Conservation (phyloP, 2,329 filamentous ascomycete species). For the Sporothrix humicola region DNA sequence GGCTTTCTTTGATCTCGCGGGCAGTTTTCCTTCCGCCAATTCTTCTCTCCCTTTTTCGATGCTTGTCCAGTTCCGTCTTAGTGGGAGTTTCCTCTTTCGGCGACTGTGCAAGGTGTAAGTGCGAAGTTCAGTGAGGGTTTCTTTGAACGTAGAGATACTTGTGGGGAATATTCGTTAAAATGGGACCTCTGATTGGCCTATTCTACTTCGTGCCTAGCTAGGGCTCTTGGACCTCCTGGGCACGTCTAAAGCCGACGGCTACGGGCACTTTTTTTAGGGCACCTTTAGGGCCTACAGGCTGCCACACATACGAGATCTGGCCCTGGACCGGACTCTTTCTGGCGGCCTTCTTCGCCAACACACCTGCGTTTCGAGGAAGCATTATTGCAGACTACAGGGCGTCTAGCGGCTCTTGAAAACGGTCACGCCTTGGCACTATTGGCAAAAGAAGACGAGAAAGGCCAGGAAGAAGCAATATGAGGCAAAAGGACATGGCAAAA, state of each 20-base stretch:
- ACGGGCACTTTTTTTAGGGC: not conserved
- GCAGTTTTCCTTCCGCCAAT: not conserved
- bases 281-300: not conserved
- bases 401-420: not conserved
- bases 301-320: not conserved
- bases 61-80: not conserved
- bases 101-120: not conserved
- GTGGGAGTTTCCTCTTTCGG: conserved; percentile 8
- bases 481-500: not conserved
- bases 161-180: not conserved
- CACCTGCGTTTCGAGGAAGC: conserved; percentile 5
- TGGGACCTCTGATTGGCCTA: not conserved
- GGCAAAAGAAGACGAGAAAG: not conserved
- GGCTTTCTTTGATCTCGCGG: too few species aligned
- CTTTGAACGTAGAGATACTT: not conserved
- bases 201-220: not conserved
- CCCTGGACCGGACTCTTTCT: not conserved
- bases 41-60: conserved; percentile 6
- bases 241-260: not conserved
- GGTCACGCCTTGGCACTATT: not conserved
- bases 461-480: not conserved
- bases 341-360: not conserved
- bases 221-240: not conserved
- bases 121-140: not conserved
- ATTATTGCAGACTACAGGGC: conserved; percentile 17